Evolutionary conservation across 306 rosid genomes (phyloP).

Genomic region (Cucurbita ficifolia): DNA sequence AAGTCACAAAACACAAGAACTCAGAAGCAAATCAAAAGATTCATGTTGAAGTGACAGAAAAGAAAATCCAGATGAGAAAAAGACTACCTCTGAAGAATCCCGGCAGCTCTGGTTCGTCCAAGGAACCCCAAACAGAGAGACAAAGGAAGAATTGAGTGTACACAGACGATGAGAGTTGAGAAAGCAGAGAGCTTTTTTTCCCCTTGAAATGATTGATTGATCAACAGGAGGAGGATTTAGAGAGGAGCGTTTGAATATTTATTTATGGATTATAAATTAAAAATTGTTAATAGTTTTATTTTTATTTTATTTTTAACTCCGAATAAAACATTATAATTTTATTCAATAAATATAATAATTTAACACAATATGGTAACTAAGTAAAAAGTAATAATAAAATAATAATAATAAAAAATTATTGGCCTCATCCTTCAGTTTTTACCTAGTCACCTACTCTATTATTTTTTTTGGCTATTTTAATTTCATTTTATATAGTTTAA

Average conservation of each 20-base stretch:
- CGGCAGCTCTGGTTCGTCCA: neutral
- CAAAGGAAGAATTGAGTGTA: neutral
- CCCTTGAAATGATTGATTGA: conserved; percentile 1
- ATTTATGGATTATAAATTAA: neutral
- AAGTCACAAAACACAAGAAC: neutral
- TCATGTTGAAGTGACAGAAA: neutral
- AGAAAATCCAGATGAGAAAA: neutral
- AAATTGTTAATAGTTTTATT: neutral
- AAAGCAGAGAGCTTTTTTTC: neutral
- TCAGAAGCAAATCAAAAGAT: neutral
- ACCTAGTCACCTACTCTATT: too few relatives aligned
- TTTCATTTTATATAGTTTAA: too few relatives aligned
- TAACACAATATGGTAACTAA: too few relatives aligned
- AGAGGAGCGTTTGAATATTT: conserved; percentile 5
- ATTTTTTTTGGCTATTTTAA: too few relatives aligned
- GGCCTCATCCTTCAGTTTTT: too few relatives aligned
- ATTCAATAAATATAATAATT: too few relatives aligned
- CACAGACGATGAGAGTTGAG: neutral
- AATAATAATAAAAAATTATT: too few relatives aligned
- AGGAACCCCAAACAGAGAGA: conserved; percentile 5
- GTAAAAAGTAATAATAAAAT: too few relatives aligned
- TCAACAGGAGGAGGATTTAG: neutral
- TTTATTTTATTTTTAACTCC: neutral
- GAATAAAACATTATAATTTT: too few relatives aligned
- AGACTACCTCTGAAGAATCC: neutral